Base-by-base conservation (phyloP, 2,329 filamentous ascomycete genomes). In the Didymella arachidicola region DNA sequence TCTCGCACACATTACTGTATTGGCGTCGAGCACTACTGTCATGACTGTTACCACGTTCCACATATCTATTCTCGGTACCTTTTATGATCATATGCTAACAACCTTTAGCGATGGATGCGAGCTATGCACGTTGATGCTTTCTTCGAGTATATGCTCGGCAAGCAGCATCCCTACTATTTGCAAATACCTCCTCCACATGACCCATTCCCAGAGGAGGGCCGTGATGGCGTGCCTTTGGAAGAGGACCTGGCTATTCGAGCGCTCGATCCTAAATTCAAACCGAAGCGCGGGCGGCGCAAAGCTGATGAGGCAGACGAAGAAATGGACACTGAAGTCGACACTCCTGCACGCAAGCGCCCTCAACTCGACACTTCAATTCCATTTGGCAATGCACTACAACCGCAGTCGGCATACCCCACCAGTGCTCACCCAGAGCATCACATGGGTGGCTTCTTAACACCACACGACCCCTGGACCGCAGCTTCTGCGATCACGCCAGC, bases 41-140 rank as follows among this genome's bases (percentile, higher is more conserved):
- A 18, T 22, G 27, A 22, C n/a, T 14, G 12, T 34, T 25, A 41
- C 11, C 7, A 8, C 22, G 27, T 30, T n/a, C 4, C 8, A 27
- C 7, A 39, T 26, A 27, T 51, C 14, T 42, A 8, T 8, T 50
- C 22, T 16, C 12, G 11, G 38, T 4, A 2, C 7, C 10, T 14
- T 36, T 12, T 25, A 42, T 7, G 46, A 47, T 4, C 22, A 46
- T 5, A 36, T 54, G 45, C 56, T 59, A 43, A 59, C 50, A 26
- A n/a, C 29, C 12, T 26, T 29, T 38, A 91, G 91, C 89, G 94
- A 72, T 97, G 93, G 93, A 95, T 97, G 91, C 92, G 92, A 74
- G 93, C 93, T 5, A 94, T 96, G 90, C 93, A 97, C 74, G 87
- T 97, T 51, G 92, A 96, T 81, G 91, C 92, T 11, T 97, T 97